Percentiles rank a stretch among this genome's conserved stretches.
phyloP scores from a whole-genome alignment of 495 filamentous ascomycete species.

The Aspergillus avenaceus region DNA sequence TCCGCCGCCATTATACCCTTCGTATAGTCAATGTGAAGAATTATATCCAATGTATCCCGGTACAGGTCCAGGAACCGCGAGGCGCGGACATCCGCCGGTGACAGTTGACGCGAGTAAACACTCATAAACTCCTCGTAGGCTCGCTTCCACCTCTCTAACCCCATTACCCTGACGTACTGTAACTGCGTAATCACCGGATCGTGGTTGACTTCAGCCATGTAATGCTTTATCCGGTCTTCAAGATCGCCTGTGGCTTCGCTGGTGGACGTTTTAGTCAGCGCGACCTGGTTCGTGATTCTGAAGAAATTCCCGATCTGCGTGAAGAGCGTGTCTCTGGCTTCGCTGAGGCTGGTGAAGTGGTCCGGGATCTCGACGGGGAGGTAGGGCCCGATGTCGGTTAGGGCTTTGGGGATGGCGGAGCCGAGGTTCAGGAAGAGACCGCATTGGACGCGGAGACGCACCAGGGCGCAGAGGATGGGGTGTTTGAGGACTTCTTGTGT shows the following conservation, averaged over 20 bases:
- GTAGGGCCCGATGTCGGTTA: background rate
- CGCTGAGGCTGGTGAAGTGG: background rate
- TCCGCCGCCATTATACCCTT: background rate
- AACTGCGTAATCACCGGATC: background rate
- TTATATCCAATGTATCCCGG: background rate
- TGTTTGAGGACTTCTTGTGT: background rate
- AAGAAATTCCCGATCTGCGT: background rate
- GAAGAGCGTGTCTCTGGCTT: background rate
- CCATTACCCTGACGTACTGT: background rate
- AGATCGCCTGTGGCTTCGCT: background rate
- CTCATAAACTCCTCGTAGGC: background rate
- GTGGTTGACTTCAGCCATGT: background rate
- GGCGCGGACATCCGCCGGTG: background rate
- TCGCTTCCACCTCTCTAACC: background rate
- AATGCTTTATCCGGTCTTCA: background rate
- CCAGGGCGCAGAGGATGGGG: background rate
- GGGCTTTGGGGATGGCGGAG: background rate
- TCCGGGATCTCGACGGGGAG: background rate
- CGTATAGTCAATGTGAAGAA: background rate
- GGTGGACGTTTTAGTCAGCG: background rate
- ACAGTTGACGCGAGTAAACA: background rate
- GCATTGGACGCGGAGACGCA: background rate
- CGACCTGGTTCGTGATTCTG: background rate
- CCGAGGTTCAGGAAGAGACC: background rate
- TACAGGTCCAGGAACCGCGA: background rate